Evolutionary conservation across 495 filamentous ascomycete species (phyloP).

Genomic region (Penicillium paxilli): DNA sequence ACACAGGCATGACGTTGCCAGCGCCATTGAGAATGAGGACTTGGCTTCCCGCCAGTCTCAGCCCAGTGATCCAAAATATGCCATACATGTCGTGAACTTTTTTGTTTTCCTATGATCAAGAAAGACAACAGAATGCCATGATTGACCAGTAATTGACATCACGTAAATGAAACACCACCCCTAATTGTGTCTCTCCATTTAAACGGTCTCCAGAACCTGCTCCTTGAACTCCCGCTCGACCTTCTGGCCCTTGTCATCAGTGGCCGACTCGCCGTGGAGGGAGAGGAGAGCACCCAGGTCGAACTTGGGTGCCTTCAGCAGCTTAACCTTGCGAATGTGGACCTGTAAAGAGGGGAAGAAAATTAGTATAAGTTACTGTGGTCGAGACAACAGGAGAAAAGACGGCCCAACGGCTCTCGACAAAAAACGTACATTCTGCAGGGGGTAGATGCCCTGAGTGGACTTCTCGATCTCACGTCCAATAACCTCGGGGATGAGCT

Average conservation of each 20-base stretch:
- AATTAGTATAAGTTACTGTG: slow-evolving; percentile 37
- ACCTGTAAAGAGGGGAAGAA: slow-evolving; percentile 58
- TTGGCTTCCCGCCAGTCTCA: not conserved
- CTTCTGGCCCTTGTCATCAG: slow-evolving; percentile 97
- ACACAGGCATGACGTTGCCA: not conserved
- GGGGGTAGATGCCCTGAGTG: slow-evolving; percentile 97
- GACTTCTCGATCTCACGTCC: slow-evolving; percentile 99
- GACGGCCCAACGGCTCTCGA: not conserved
- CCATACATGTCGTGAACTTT: slow-evolving; percentile 36
- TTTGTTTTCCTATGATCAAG: slow-evolving; percentile 31
- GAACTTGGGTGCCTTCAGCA: slow-evolving; percentile 97
- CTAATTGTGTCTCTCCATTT: slow-evolving; percentile 35
- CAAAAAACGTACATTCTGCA: slow-evolving; percentile 80
- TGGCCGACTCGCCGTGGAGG: slow-evolving; percentile 94
- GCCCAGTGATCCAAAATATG: slow-evolving; percentile 12
- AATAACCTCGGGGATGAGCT: slow-evolving; percentile 98
- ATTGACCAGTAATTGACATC: slow-evolving; percentile 29
- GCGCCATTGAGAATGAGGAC: not conserved
- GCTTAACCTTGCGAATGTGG: slow-evolving; percentile 99
- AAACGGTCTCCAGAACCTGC: slow-evolving; percentile 88
- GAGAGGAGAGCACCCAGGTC: slow-evolving; percentile 93
- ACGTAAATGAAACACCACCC: slow-evolving; percentile 18
- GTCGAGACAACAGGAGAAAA: too few species aligned
- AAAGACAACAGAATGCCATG: slow-evolving; percentile 29
- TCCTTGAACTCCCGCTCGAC: slow-evolving; percentile 99